Base-by-base conservation (phyloP, 2,329 filamentous ascomycete genomes). In the Aschersonia sp. region DNA sequence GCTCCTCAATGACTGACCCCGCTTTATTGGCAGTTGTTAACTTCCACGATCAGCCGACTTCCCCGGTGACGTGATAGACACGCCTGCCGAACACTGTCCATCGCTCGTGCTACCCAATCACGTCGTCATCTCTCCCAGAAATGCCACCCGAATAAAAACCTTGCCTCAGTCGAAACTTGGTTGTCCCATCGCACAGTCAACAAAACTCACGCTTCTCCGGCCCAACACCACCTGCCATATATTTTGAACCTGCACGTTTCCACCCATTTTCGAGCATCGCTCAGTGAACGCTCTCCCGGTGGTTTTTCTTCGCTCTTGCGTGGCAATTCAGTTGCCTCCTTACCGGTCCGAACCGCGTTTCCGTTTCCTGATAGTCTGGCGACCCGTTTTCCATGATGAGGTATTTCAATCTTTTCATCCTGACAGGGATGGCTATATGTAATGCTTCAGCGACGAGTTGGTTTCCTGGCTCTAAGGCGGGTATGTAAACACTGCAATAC, bases 401-500 rank as follows among this genome's bases (percentile, higher is more conserved):
- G 73, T 77, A 92, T 66, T 67, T 87, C 60, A 72, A 76, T 52
- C 76, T 81, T 62, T 63, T 87, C 66, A 67, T 90, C 55, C 71
- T 86, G 59, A 72, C 86, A 60, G 78, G 79, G 58, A 70, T 94
- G 49, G 83, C 84, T 61, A 77, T 83, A 41, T 78, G 86, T 60
- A 75, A 74, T 52, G 80, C 78, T 44, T 68, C 79, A 53, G 86
- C 81, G 54, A 88, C 82, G 69, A 84, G 69, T 65, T 95, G 88
- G 88, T 88, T 94, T 62, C 79, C 64, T 12, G 64, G 64, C n/a
- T 56, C 77, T 62, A 92, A 87, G 67, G 73, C 87, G 60, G 83
- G 89, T 94, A 75, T 58, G 84, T 54, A 22, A 22, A 22, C 3
- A 22, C 22, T 22, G 22, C 22, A 22, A 2, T 22, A 2, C 22